Evolutionary conservation across 495 filamentous ascomycete species (phyloP).

Genomic region (Apodospora peruviana): DNA sequence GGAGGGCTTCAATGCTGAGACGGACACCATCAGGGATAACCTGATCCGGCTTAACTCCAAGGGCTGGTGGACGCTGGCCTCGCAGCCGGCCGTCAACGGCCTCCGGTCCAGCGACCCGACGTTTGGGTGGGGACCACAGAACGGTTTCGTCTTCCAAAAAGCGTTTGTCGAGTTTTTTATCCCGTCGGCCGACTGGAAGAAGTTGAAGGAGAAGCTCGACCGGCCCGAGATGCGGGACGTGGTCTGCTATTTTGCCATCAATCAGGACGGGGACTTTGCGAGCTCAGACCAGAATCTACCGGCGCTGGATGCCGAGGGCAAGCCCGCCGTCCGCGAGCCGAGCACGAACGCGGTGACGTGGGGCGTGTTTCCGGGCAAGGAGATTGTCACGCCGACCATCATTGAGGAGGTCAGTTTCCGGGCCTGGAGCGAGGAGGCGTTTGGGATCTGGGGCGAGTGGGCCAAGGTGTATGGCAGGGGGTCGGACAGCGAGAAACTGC

Average conservation of each 20-base stretch:
- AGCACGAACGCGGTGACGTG: conserved; percentile 92
- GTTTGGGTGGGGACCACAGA: conserved; percentile 90
- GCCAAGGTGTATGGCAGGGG: conserved; percentile 69
- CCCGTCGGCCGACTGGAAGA: conserved; percentile 61
- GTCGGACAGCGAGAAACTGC: conserved; percentile 58
- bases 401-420: conserved; percentile 94
- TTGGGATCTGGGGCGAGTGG: conserved; percentile 94
- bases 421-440: conserved; percentile 94
- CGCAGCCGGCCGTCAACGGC: conserved; percentile 92
- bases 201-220: conserved; percentile 56
- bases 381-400: conserved; percentile 96
- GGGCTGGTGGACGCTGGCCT: conserved; percentile 94
- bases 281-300: conserved; percentile 47
- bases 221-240: conserved; percentile 49
- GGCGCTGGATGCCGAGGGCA: conserved; percentile 6
- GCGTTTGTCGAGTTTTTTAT: conserved; percentile 96
- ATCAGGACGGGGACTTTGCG: conserved; percentile 63
- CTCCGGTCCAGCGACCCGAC: conserved; percentile 65
- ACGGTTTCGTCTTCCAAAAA: conserved; percentile 97
- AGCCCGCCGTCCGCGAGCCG: conserved; percentile 33
- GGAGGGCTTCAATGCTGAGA: conserved; percentile 81
- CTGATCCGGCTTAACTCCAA: conserved; percentile 71
- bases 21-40: conserved; percentile 65
- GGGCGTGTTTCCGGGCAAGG: conserved; percentile 93
- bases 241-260: conserved; percentile 82